Evolutionary conservation across 768 basidiomycete genomes (phyloP).

Genomic region (Amanita thiersii): DNA sequence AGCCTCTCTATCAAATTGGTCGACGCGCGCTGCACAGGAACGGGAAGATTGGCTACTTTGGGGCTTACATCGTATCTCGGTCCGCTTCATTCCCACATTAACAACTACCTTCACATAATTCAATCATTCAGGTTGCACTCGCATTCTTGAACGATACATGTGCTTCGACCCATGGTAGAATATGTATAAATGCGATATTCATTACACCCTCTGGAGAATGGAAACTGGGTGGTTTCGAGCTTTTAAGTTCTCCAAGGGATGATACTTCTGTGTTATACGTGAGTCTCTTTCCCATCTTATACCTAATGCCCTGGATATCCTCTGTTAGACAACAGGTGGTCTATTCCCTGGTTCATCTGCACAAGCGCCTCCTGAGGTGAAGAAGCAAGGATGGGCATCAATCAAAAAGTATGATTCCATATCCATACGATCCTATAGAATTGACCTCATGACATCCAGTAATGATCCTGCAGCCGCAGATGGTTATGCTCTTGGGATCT

Average conservation of each 20-base stretch:
- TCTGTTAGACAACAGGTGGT: conserved; percentile 55
- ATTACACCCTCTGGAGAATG: conserved; percentile 93
- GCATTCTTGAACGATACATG: conserved; percentile 85
- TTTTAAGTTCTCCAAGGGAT: conserved; percentile 79
- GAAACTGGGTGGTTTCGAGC: conserved; percentile 93
- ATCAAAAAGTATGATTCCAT: conserved; percentile 63
- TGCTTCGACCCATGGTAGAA: conserved; percentile 75
- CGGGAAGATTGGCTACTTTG: conserved; percentile 88
- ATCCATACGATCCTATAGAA: neutral
- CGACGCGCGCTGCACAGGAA: conserved; percentile 51
- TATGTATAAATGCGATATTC: conserved; percentile 72
- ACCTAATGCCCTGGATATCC: conserved; percentile 9
- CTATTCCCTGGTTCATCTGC: conserved; percentile 51
- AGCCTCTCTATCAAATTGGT: conserved; percentile 52
- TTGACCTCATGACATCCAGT: conserved; percentile 19
- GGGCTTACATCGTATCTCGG: conserved; percentile 88
- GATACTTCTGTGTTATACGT: conserved; percentile 76
- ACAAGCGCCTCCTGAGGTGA: conserved; percentile 79
- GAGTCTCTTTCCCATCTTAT: conserved; percentile 21
- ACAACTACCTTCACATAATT: conserved; percentile 6
- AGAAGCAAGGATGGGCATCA: conserved; percentile 75
- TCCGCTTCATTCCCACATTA: conserved; percentile 20
- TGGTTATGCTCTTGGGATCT: conserved; percentile 80
- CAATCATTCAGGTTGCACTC: conserved; percentile 60
- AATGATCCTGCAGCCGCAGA: conserved; percentile 61